A percentile compares a stretch with the other conserved stretches of the same genome.
phyloP scores from a whole-genome alignment of 176 grass and related monocot genomes.

The Aegilops tauschii region DNA sequence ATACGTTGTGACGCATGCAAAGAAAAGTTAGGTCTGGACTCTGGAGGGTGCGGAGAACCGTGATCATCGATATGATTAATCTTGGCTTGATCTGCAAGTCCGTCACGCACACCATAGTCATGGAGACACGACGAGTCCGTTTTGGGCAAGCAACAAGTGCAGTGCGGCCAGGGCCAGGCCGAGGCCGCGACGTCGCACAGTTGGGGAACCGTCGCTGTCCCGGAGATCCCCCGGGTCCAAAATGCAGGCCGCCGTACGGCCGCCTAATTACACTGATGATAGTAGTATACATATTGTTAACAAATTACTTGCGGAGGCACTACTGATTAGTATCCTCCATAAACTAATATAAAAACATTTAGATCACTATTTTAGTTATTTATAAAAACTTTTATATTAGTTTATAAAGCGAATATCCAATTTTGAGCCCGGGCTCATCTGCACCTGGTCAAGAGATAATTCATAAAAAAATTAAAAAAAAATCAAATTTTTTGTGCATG shows the following conservation, averaged over 20 bases:
- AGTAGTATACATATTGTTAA: neutral
- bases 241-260: neutral
- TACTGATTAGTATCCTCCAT: neutral
- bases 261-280: neutral
- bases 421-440: no score
- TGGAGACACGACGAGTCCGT: slow-evolving; percentile 8
- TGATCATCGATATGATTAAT: neutral
- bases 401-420: no score
- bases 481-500: neutral
- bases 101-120: neutral
- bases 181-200: neutral
- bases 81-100: neutral
- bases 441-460: no score
- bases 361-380: no score
- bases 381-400: no score
- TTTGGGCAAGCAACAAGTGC: slow-evolving; percentile 10
- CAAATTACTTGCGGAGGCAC: neutral
- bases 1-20: neutral
- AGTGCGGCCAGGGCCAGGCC: neutral
- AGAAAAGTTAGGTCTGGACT: neutral
- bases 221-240: slow-evolving; percentile 5
- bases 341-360: no score
- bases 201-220: slow-evolving; percentile 34
- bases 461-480: no score
- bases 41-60: neutral